Percentiles rank a stretch among this genome's conserved stretches.
Conservation (phyloP, 257 asterid species). For the Jasminum sambac region DNA sequence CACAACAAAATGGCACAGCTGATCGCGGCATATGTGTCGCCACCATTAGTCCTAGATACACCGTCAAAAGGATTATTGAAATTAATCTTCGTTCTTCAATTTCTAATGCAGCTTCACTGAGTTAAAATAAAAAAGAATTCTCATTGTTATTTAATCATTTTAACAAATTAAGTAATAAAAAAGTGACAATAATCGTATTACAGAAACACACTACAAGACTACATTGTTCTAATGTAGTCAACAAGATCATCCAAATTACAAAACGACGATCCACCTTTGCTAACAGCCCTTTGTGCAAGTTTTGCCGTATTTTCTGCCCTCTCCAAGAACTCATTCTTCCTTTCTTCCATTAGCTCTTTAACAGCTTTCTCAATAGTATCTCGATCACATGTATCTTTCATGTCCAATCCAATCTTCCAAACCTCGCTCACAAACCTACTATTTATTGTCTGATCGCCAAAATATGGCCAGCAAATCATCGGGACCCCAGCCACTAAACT, state of each 20-base stretch:
- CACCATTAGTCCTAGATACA: too few species aligned
- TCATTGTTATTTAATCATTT: too few species aligned
- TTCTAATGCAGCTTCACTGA: too few species aligned
- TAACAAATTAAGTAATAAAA: too few species aligned
- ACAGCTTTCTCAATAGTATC: neutral
- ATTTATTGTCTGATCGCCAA: neutral
- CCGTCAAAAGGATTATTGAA: too few species aligned
- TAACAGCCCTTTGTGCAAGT: neutral
- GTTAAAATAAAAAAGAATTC: too few species aligned
- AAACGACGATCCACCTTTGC: constrained; percentile 1
- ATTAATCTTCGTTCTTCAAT: too few species aligned
- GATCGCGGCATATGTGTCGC: too few species aligned
- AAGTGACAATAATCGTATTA: too few species aligned
- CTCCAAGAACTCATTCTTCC: neutral
- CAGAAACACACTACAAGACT: too few species aligned
- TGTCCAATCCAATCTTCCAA: constrained; percentile 18
- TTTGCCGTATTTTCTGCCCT: neutral
- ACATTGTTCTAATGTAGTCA: neutral
- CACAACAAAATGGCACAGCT: too few species aligned
- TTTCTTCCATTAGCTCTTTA: neutral
- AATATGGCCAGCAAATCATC: constrained; percentile 5
- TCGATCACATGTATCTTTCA: constrained; percentile 18
- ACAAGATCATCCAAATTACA: constrained; percentile 1
- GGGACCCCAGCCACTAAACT: neutral
- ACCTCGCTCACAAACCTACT: constrained; percentile 16